These are phyloP conservation scores for Alternaria triticina DNA, from an alignment of 2,329 filamentous ascomycete genomes.

Conservation along the genomic window DNA sequence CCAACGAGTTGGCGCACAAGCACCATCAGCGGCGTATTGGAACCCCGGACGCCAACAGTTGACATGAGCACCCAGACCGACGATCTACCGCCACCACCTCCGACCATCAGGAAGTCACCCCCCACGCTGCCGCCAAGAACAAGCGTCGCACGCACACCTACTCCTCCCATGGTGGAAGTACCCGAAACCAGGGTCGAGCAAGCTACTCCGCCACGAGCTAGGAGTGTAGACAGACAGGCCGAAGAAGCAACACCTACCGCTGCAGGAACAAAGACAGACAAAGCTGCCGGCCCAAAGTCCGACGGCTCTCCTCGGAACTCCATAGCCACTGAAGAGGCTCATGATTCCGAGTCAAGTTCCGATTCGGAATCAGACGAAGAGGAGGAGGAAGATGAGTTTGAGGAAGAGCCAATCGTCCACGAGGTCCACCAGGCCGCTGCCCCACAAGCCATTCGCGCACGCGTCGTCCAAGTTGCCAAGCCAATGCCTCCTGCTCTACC, in stretches of 20 bases:
- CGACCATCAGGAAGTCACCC: conserved; percentile 26
- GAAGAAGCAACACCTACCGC: conserved; percentile 12
- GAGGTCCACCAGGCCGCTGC: conserved; percentile 69
- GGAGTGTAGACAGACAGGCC: conserved; percentile 4
- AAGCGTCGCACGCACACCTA: conserved; percentile 24
- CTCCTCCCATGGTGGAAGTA: conserved; percentile 42
- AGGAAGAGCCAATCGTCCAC: conserved; percentile 71
- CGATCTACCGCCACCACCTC: conserved; percentile 27
- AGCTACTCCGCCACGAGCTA: conserved; percentile 18
- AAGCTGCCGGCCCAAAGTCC: not conserved
- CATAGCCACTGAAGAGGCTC: conserved; percentile 47
- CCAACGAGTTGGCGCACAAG: conserved; percentile 75
- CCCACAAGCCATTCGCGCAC: conserved; percentile 75
- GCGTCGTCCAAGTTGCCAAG: conserved; percentile 85
- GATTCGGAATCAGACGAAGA: conserved; percentile 50
- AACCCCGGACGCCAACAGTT: conserved; percentile 65
- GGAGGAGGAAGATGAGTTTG: conserved; percentile 52
- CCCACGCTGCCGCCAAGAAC: conserved; percentile 34
- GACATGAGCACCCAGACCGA: conserved; percentile 39
- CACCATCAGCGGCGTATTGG: conserved; percentile 67
- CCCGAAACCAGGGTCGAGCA: conserved; percentile 39
- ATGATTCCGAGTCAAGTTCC: conserved; percentile 43
- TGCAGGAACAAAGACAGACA: not conserved
- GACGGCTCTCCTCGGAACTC: conserved; percentile 9
- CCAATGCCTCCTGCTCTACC: conserved; percentile 79